Evolutionary conservation across 805 yeast species (phyloP).

Genomic region (Pichia thaimueangensis): DNA sequence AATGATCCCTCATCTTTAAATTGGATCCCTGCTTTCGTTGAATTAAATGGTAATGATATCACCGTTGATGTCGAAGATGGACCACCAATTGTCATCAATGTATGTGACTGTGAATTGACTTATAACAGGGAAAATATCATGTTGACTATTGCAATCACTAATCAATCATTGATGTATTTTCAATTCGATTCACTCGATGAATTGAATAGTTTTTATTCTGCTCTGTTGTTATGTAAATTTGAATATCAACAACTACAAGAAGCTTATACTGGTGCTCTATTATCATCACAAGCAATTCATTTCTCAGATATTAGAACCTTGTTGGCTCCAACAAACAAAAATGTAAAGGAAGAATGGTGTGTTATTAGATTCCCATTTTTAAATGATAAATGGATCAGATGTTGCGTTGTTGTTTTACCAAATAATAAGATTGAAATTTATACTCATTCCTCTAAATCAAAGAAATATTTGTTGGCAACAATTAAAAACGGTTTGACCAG

Average conservation of each 20-base stretch:
- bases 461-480: conserved; percentile 47
- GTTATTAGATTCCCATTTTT: conserved; percentile 53
- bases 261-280: conserved; percentile 57
- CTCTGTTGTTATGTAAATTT: conserved; percentile 47
- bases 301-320: conserved; percentile 55
- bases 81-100: conserved; percentile 46
- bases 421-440: conserved; percentile 51
- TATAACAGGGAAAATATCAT: conserved; percentile 6
- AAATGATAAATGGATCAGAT: conserved; percentile 52
- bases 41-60: conserved; percentile 47
- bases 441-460: conserved; percentile 39
- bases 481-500: conserved; percentile 39
- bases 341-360: conserved; percentile 53
- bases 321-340: conserved; percentile 43
- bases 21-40: conserved; percentile 25
- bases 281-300: conserved; percentile 50
- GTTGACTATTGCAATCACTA: conserved; percentile 21
- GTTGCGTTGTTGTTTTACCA: conserved; percentile 40
- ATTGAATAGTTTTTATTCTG: conserved; percentile 33
- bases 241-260: conserved; percentile 54
- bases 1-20: conserved; percentile 8
- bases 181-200: conserved; percentile 23
- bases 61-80: conserved; percentile 31
- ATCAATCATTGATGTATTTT: conserved; percentile 20
- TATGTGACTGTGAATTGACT: conserved; percentile 37